Base-by-base conservation (phyloP, 805 yeast genomes). In the Metschnikowia santaceciliae region DNA sequence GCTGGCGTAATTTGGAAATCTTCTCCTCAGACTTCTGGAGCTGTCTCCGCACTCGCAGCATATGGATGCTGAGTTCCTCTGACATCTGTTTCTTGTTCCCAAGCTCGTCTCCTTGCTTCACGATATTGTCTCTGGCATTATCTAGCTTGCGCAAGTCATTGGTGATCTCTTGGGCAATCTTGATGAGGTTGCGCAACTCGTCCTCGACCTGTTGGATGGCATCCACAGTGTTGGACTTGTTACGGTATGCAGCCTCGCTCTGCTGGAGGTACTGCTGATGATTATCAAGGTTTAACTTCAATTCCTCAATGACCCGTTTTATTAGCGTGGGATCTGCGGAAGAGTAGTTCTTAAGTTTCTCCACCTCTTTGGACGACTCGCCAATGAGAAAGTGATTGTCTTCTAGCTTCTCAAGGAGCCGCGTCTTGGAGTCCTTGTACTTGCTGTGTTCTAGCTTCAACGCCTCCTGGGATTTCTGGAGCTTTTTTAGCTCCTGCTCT, bases 381-480 rank as follows among this genome's bases (percentile, higher is more conserved):
- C 79, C 67, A 15, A 82, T 69, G 40, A 82, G 66, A 50, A 79
- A 82, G 51, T 79, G 81, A 49, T 78, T 77, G 53, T 82, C 83
- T 56, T 87, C 89, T 7, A 86, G 65, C 49, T 80, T 78, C 43
- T 79, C 78, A 15, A 83, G 74, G 48, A 86, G 63, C 38, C 78
- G 67, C n/a, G 72, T 68, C 63, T 88, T 88, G 46, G 83, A 83
- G 15, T 75, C 68, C 65, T 82, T 85, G 66, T 88, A 88, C 42
- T 75, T 77, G 22, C 76, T 72, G 61, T 86, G 88, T 55, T 85
- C 90, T 11, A 69, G 60, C 0, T 85, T 77, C 44, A 87, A 68
- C 11, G 74, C 64, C 60, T 87, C 88, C 62, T 88, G 94, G 2
- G 77, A 65, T 43, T 72, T 76, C 54, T 84, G 85, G 52, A 87